Percentiles rank a stretch among this genome's conserved stretches.
Conservation (phyloP, 2,329 filamentous ascomycete genomes). For the Epichloe bromicola region DNA sequence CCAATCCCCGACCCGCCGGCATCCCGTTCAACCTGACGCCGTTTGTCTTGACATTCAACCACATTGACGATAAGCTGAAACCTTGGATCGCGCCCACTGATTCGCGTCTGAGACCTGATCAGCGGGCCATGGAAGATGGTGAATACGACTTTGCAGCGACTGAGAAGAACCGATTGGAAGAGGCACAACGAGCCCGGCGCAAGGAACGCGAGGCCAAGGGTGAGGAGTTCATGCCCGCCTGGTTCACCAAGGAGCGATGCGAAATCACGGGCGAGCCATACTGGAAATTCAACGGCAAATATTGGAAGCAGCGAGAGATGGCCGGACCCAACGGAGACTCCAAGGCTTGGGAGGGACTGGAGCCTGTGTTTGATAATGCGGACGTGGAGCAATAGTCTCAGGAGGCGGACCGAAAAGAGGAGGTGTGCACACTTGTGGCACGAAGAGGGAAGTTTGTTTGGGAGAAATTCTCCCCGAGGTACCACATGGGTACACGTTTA, state of each 20-base stretch:
- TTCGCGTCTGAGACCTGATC: slow-evolving; percentile 82
- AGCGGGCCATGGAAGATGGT: slow-evolving; percentile 97
- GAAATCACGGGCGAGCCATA: slow-evolving; percentile 75
- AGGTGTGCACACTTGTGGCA: neutral
- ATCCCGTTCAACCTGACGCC: slow-evolving; percentile 97
- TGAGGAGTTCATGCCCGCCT: slow-evolving; percentile 70
- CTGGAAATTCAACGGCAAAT: slow-evolving; percentile 81
- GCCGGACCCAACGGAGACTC: slow-evolving; percentile 46
- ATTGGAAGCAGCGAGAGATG: slow-evolving; percentile 65
- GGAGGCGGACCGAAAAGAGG: neutral
- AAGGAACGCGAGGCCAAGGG: slow-evolving; percentile 61
- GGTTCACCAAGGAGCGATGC: slow-evolving; percentile 66
- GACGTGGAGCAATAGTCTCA: slow-evolving; percentile 12
- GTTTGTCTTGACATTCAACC: slow-evolving; percentile 89
- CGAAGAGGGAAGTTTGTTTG: too few relatives aligned
- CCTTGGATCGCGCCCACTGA: slow-evolving; percentile 81
- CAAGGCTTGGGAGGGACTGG: slow-evolving; percentile 55
- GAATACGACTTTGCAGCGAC: slow-evolving; percentile 84
- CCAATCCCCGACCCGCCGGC: slow-evolving; percentile 62
- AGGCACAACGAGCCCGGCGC: slow-evolving; percentile 72
- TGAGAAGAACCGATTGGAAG: slow-evolving; percentile 90
- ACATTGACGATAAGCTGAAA: slow-evolving; percentile 68
- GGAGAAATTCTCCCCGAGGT: too few relatives aligned
- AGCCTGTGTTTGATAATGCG: slow-evolving; percentile 53
- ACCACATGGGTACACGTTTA: too few relatives aligned